phyloP scores from a whole-genome alignment of 352 stramenopile species.

The Phytophthora nicotianae region DNA sequence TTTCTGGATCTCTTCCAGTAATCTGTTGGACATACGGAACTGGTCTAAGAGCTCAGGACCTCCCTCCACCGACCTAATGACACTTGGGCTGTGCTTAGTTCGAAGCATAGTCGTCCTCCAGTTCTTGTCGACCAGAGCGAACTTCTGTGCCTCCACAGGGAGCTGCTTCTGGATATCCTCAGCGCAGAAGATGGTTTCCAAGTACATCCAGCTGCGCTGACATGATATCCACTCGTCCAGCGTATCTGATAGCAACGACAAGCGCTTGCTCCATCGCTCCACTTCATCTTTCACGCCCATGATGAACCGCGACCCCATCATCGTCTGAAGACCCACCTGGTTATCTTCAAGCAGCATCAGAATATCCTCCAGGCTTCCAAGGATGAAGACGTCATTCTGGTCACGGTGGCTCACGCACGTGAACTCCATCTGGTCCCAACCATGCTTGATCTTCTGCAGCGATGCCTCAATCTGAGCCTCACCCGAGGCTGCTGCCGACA shows the following conservation, averaged over 20 bases:
- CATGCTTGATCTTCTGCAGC: constrained; percentile 87
- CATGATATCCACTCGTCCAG: constrained; percentile 88
- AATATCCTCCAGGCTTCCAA: constrained; percentile 92
- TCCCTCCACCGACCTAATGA: constrained; percentile 79
- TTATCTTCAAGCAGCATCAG: constrained; percentile 91
- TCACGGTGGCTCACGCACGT: constrained; percentile 84
- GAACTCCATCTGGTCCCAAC: constrained; percentile 90
- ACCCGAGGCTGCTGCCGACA: constrained; percentile 85
- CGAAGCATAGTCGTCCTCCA: constrained; percentile 87
- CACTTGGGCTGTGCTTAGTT: constrained; percentile 74
- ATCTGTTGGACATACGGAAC: constrained; percentile 83
- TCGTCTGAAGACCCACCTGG: constrained; percentile 91
- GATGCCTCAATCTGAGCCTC: constrained; percentile 92
- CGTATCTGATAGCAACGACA: constrained; percentile 84
- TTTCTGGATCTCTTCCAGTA: constrained; percentile 93
- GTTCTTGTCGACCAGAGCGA: constrained; percentile 84
- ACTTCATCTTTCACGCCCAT: constrained; percentile 92
- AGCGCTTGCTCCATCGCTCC: constrained; percentile 89
- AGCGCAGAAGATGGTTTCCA: constrained; percentile 89
- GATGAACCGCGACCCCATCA: constrained; percentile 93
- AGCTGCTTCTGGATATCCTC: constrained; percentile 91
- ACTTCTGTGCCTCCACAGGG: constrained; percentile 86
- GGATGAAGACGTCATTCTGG: constrained; percentile 89
- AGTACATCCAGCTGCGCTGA: constrained; percentile 90
- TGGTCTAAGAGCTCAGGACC: constrained; percentile 79